Evolutionary conservation across 2,329 filamentous ascomycete species (phyloP).

Genomic region (Pseudogymnoascus sp.): DNA sequence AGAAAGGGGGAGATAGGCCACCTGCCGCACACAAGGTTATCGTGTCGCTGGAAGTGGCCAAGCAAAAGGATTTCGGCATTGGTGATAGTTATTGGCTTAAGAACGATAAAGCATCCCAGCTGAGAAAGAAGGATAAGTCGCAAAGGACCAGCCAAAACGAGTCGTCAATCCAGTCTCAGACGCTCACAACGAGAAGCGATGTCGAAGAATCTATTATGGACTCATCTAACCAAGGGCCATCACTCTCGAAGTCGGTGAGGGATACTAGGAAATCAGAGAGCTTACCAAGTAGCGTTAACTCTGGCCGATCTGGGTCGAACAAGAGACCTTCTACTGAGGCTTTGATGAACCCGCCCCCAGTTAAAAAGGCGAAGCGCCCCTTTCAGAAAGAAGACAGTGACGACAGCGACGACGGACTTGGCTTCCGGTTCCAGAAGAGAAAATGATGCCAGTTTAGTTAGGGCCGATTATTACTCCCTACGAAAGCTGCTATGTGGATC

Average conservation of each 20-base stretch:
- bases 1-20: slow-evolving; percentile 39
- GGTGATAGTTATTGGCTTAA: slow-evolving; percentile 52
- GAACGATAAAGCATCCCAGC: slow-evolving; percentile 20
- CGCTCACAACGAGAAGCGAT: not conserved
- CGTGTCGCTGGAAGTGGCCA: slow-evolving; percentile 57
- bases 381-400: slow-evolving; percentile 21
- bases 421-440: slow-evolving; percentile 28
- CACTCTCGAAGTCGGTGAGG: not conserved
- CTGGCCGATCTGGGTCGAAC: not conserved
- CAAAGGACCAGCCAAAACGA: not conserved
- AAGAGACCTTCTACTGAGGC: slow-evolving; percentile 25
- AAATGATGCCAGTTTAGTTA: slow-evolving; percentile 6
- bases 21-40: slow-evolving; percentile 38
- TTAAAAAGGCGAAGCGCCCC: slow-evolving; percentile 25
- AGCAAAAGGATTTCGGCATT: slow-evolving; percentile 51
- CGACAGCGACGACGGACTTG: slow-evolving; percentile 28
- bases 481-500: not conserved
- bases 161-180: not conserved
- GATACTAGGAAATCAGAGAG: not conserved
- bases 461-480: not conserved
- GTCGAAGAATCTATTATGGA: not conserved
- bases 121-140: slow-evolving; percentile 5
- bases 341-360: slow-evolving; percentile 21
- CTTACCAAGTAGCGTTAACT: not conserved
- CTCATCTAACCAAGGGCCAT: not conserved